phyloP scores from a whole-genome alignment of 2,329 filamentous ascomycete genomes.

The Aspergillus neoniger region DNA sequence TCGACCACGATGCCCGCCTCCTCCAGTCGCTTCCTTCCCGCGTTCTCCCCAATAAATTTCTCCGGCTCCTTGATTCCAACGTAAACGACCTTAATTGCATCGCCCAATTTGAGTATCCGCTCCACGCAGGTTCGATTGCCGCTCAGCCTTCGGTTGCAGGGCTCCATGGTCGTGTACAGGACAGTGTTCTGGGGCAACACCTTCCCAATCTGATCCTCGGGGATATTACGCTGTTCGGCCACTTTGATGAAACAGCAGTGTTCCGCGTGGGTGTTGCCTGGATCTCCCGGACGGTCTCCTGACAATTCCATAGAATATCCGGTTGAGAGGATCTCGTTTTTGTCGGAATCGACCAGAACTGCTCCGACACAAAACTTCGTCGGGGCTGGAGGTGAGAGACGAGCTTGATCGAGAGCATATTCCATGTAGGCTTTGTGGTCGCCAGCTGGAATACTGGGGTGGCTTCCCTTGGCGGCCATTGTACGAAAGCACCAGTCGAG shows the following conservation, averaged over 20 bases:
- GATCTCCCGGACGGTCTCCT: constrained; percentile 39
- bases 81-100: constrained; percentile 41
- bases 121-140: constrained; percentile 43
- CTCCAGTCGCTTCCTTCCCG: constrained; percentile 24
- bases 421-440: constrained; percentile 45
- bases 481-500: not conserved
- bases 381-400: constrained; percentile 39
- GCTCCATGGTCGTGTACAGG: constrained; percentile 52
- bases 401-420: constrained; percentile 39
- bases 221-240: constrained; percentile 38
- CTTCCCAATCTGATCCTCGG: constrained; percentile 39
- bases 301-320: constrained; percentile 48
- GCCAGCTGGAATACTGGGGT: constrained; percentile 26
- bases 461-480: not conserved
- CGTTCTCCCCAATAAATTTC: constrained; percentile 40
- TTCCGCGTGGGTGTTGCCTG: constrained; percentile 46
- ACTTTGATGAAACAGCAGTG: constrained; percentile 48
- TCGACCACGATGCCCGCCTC: constrained; percentile 20
- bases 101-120: constrained; percentile 38
- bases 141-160: constrained; percentile 47
- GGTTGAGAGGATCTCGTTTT: constrained; percentile 43
- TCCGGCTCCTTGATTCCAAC: constrained; percentile 43
- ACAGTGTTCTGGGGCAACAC: constrained; percentile 44
- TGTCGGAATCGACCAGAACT: constrained; percentile 43
- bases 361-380: constrained; percentile 49